Evolutionary conservation across 2,329 filamentous ascomycete species (phyloP).

Genomic region (Verticillium longisporum): DNA sequence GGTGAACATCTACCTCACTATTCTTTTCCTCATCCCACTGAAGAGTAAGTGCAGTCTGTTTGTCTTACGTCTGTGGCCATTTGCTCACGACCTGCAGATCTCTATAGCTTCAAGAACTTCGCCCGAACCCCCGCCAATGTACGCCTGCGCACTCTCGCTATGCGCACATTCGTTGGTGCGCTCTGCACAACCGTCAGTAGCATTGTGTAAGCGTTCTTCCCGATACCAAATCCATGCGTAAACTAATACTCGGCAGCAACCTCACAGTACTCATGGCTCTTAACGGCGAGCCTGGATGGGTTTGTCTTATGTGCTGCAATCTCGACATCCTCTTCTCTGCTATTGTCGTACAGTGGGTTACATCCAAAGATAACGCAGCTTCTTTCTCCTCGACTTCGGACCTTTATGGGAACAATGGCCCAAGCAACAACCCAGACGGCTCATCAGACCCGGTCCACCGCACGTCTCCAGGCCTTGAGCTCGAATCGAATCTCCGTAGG

Average conservation of each 20-base stretch:
- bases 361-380: conserved; percentile 35
- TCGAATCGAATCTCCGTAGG: neutral
- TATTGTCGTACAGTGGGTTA: conserved; percentile 56
- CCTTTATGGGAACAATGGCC: neutral
- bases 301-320: conserved; percentile 61
- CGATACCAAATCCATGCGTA: neutral
- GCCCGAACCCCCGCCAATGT: conserved; percentile 30
- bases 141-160: conserved; percentile 43
- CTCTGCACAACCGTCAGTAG: conserved; percentile 50
- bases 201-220: conserved; percentile 37
- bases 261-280: conserved; percentile 51
- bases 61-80: neutral
- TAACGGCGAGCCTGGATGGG: conserved; percentile 56
- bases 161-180: conserved; percentile 53
- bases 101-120: conserved; percentile 47
- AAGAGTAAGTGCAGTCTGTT: conserved; percentile 31
- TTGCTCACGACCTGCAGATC: conserved; percentile 25
- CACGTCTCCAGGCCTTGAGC: conserved; percentile 3
- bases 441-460: conserved; percentile 1
- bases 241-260: conserved; percentile 34
- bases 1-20: conserved; percentile 57
- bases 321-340: conserved; percentile 55
- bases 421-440: conserved; percentile 9
- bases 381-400: conserved; percentile 11
- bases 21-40: conserved; percentile 56